These are phyloP conservation scores for Mortierella sp. DNA, from an alignment of 371 early-diverging fungal genomes.

Conservation along the genomic window DNA sequence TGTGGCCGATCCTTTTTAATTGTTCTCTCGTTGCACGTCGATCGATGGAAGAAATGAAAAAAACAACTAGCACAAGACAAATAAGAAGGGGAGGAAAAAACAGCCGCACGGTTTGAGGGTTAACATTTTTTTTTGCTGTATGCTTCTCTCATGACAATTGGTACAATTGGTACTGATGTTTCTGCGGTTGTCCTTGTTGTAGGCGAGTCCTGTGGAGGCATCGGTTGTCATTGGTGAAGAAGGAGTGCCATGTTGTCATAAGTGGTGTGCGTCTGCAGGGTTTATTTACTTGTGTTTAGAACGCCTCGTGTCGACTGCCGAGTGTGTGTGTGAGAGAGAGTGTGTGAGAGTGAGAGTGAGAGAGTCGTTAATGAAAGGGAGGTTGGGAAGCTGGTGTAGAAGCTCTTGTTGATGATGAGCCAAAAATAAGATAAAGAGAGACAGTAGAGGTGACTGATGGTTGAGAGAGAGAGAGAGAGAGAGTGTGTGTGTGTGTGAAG, in stretches of 20 bases:
- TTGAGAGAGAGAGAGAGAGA: constrained; percentile 1
- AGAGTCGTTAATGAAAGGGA: not conserved
- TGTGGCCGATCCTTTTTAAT: not conserved
- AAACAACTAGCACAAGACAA: not conserved
- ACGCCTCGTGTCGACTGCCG: not conserved
- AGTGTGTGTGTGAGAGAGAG: not conserved
- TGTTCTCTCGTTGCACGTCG: not conserved
- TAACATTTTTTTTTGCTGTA: not conserved
- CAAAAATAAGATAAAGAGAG: not conserved
- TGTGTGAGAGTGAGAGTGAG: not conserved
- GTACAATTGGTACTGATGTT: not conserved
- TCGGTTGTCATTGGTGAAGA: too few species aligned
- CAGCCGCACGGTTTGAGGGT: not conserved
- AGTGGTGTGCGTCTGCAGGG: not conserved
- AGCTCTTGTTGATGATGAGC: not conserved
- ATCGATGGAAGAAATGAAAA: not conserved
- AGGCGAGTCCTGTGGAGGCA: not conserved
- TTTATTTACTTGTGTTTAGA: constrained; percentile 2
- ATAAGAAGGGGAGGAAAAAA: not conserved
- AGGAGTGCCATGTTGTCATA: not conserved
- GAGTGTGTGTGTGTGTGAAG: not conserved
- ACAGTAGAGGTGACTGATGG: not conserved
- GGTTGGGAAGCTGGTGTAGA: not conserved
- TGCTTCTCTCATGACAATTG: not conserved
- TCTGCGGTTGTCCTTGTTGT: not conserved